Evolutionary conservation across 2,329 filamentous ascomycete species (phyloP), one percentile per base, ranked within the genome.

Genomic region (Conoideocrella luteorostrata): DNA sequence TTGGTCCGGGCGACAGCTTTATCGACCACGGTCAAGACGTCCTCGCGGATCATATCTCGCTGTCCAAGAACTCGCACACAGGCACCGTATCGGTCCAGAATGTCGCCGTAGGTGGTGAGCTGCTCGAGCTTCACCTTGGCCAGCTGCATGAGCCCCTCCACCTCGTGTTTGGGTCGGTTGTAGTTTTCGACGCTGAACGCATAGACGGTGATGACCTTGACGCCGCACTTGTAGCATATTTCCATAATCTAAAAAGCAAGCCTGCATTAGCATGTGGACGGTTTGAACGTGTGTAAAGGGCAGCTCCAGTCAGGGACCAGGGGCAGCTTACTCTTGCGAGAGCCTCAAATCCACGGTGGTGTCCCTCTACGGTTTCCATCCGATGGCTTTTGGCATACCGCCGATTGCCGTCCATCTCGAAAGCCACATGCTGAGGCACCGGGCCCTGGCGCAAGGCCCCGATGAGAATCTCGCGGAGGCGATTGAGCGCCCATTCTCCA

Each of bases 121-220:
- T 98, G 93, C 47, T 86, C 81, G 21, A 98, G 75, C 69, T 97
- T 97, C 57, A 93, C 81, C 70, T 95, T 96, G 48, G 91, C 91
- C 75, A 98, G 88, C 60, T 95, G 86, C 93, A 98, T 98, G 50
- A 98, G 71, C 23, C 88, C 90, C 60, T 96, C 89, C 7, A 98
- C 93, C 64, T 98, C 93, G 65, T 94, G 93, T 65, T 93, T 90
- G 18, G 89, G 91, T 5, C 93, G 82, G 64, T 97, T 95, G 72
- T 95, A 98, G 70, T 98, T 98, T 67, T 98, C 93, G 58, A 98
- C 96, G 60, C 88, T 95, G 68, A 98, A 98, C 13, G 93, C 93
- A 64, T 97, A 98, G 50, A 98, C 89, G 4, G 93, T 97, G 30
- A 98, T 91, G 7, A 95, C 88, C 64, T 93, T 91, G 50, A 98